Percentiles rank a stretch among this genome's conserved stretches.
Evolutionary conservation across 257 asterid genomes (phyloP).

Genomic region (Nicotiana knightiana): DNA sequence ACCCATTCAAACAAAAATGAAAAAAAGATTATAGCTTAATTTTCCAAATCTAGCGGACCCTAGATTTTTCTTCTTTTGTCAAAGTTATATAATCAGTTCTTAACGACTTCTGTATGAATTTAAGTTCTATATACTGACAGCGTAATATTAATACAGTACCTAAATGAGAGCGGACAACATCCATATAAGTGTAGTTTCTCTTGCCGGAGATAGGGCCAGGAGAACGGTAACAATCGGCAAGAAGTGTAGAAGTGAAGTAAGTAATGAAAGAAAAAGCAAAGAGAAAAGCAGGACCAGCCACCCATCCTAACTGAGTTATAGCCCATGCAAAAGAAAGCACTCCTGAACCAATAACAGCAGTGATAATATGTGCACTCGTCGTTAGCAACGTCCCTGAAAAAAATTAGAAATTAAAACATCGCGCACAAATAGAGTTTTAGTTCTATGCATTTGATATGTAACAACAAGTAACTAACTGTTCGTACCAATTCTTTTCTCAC

Average conservation of each 20-base stretch:
- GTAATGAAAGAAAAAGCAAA: conserved; percentile 45
- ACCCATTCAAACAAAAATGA: too few species aligned
- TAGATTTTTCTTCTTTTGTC: too few species aligned
- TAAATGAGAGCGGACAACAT: conserved; percentile 47
- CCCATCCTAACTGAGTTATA: conserved; percentile 64
- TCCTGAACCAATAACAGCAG: conserved; percentile 62
- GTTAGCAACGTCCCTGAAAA: conserved; percentile 32
- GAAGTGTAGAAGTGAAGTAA: conserved; percentile 44
- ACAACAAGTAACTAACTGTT: too few species aligned
- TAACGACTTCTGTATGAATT: too few species aligned
- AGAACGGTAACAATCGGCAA: conserved; percentile 53
- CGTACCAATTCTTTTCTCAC: too few species aligned
- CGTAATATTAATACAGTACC: conserved; percentile 19
- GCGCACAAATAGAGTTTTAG: too few species aligned
- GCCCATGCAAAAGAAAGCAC: conserved; percentile 72
- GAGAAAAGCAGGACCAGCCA: conserved; percentile 43
- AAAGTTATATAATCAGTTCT: too few species aligned
- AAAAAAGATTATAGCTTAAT: too few species aligned
- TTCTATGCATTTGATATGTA: too few species aligned
- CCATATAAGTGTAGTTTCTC: conserved; percentile 57
- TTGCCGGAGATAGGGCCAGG: conserved; percentile 18
- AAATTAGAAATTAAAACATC: too few species aligned
- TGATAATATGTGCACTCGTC: conserved; percentile 68
- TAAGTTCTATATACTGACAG: too few species aligned
- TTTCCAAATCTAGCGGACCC: too few species aligned